These are phyloP conservation scores for Pseudozyma tsukubaensis DNA, from an alignment of 1,284 basidiomycete species.

Conservation along the genomic window DNA sequence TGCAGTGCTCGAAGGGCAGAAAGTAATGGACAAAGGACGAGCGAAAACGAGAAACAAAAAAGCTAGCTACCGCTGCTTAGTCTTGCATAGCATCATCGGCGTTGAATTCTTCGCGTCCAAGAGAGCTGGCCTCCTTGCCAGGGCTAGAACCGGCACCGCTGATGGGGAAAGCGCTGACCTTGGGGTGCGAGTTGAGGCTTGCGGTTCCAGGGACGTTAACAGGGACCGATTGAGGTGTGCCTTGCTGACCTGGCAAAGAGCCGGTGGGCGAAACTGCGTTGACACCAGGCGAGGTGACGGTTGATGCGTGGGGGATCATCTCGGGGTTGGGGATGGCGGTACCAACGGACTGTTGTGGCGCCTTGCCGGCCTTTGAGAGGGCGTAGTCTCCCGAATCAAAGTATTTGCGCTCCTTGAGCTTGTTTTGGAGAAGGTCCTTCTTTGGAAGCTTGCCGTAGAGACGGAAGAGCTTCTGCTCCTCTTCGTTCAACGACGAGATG, in stretches of 20 bases:
- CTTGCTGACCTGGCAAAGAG: constrained; percentile 75
- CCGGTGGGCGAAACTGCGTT: constrained; percentile 75
- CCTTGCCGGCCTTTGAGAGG: constrained; percentile 90
- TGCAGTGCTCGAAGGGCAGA: not conserved
- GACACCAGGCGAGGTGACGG: constrained; percentile 72
- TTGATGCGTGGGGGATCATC: constrained; percentile 69
- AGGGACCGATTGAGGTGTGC: constrained; percentile 79
- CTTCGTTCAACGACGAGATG: constrained; percentile 86
- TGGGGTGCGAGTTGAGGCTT: constrained; percentile 73
- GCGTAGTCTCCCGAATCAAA: constrained; percentile 98
- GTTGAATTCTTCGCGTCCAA: constrained; percentile 54
- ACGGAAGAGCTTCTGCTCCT: constrained; percentile 93
- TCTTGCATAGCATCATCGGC: constrained; percentile 62
- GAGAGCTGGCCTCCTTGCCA: constrained; percentile 56
- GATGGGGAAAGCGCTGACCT: constrained; percentile 57
- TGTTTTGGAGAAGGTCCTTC: constrained; percentile 91
- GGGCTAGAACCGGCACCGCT: constrained; percentile 47
- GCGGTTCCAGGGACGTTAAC: constrained; percentile 75
- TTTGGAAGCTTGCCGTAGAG: constrained; percentile 95
- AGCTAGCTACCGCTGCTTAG: constrained; percentile 8
- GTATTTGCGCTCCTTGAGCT: constrained; percentile 98
- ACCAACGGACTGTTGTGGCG: constrained; percentile 86
- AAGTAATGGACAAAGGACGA: no score
- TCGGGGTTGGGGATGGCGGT: constrained; percentile 95
- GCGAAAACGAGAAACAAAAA: not conserved